A percentile compares a stretch with the other conserved stretches of the same genome.
phyloP scores from a whole-genome alignment of 176 grass and related monocot genomes.

The Musa schizocarpa region DNA sequence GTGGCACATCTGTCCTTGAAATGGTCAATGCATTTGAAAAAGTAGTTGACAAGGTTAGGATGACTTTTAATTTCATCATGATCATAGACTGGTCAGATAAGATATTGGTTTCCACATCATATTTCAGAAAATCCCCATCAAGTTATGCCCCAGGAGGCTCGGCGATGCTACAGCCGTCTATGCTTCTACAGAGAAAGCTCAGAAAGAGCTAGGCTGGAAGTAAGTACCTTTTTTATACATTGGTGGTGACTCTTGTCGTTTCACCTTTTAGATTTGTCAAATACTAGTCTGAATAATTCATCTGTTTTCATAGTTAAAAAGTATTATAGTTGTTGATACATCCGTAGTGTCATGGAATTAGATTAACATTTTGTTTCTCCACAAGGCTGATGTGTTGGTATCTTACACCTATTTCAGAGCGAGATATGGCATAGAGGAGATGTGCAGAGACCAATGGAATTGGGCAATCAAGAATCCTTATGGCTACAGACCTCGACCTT shows the following conservation, averaged over 20 bases:
- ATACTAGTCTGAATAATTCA: no score
- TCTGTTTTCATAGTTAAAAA: no score
- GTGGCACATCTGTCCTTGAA: constrained; percentile 80
- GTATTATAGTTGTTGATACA: no score
- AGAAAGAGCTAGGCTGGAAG: constrained; percentile 76
- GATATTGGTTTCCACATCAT: not conserved
- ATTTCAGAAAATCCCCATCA: constrained; percentile 64
- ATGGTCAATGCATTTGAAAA: constrained; percentile 77
- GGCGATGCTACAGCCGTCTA: constrained; percentile 76
- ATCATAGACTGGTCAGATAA: no score
- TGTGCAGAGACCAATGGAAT: constrained; percentile 95
- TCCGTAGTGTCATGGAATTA: no score
- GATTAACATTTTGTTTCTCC: no score
- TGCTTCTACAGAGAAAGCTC: constrained; percentile 67
- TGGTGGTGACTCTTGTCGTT: no score
- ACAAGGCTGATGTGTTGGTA: no score
- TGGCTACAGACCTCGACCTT: constrained; percentile 35
- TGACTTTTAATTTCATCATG: no score
- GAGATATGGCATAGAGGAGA: constrained; percentile 59
- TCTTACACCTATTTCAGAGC: constrained; percentile 1
- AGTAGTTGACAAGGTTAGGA: constrained; percentile 58
- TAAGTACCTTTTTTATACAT: constrained; percentile 20
- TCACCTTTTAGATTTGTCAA: no score
- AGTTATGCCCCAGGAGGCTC: constrained; percentile 62
- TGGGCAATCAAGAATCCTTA: constrained; percentile 85